Base-by-base conservation (phyloP, 179 eudicot genomes). In the Camellia oleifera region DNA sequence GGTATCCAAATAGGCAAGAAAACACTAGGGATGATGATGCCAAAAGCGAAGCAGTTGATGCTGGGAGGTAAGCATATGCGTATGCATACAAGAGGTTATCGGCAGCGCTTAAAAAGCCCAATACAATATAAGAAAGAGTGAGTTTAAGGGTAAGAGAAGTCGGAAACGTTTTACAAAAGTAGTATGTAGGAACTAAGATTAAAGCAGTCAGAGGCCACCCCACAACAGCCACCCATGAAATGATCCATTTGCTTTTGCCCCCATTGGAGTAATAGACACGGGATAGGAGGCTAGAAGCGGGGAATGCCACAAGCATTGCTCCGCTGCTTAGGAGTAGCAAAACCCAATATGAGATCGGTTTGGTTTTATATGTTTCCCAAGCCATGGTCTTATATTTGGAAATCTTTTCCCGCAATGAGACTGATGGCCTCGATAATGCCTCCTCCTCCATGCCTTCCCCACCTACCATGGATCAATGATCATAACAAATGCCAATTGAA, bases 1-100 rank as follows among this genome's bases (percentile, higher is more conserved):
- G 81, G 42, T 85, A 90, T 11, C 99, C 99, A 61, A 92, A 95
- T 53, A 95, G 72, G 11, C 95, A 85, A 1, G 99, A 92, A 79
- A 94, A 95, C 20, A 87, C 85, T 42, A 95, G 86, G 68, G 97
- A 90, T 5, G 98, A 90, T 42, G 99, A 90, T 7, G 97, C 98
- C 52, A 93, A 74, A 76, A 95, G 91, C 54, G 98, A 89, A 68
- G 99, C 98, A 2, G 99, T 95, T 40, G 99, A 95, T 77, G 99
- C 98, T 4, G 98, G 99, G 65, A 94, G 92, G 76, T 95, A 92
- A 3, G 99, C 99, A 66, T 93, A 93, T 42, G 98, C 99, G 61
- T 93, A 95, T 23, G 98, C 95, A 75, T 92, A 95, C 88, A 95
- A 83, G 53, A 95, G 97, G 80, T 95, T 93, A 52, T 95, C 98